phyloP scores from a whole-genome alignment of 1,284 basidiomycete genomes.

The Ustilago hordei region DNA sequence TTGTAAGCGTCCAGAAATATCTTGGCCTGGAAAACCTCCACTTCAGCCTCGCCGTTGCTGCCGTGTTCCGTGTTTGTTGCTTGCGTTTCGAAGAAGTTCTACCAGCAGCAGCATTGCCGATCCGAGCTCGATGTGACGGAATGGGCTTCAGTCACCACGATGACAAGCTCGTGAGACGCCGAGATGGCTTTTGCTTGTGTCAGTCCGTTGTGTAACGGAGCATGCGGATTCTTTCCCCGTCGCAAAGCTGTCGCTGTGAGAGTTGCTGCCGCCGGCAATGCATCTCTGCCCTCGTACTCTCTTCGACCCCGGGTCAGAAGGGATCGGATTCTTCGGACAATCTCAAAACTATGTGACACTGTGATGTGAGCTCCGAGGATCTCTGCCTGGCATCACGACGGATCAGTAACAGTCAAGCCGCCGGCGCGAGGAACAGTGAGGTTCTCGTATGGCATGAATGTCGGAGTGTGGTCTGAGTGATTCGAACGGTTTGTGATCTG shows the following conservation, averaged over 20 bases:
- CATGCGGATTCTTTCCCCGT: slow-evolving; percentile 23
- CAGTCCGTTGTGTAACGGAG: background rate
- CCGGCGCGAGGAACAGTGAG: background rate
- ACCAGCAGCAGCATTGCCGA: slow-evolving; percentile 7
- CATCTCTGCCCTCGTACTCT: background rate
- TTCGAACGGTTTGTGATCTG: slow-evolving; percentile 3
- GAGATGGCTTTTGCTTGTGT: background rate
- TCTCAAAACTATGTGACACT: no score
- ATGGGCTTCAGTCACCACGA: background rate
- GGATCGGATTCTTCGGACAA: no score
- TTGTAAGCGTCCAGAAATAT: slow-evolving; percentile 5
- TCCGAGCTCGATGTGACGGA: background rate
- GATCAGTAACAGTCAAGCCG: background rate
- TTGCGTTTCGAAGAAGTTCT: slow-evolving; percentile 12
- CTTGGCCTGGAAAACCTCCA: slow-evolving; percentile 1
- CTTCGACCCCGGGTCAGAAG: background rate
- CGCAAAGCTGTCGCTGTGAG: background rate
- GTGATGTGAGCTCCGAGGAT: background rate
- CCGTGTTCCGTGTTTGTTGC: background rate
- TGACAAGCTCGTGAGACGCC: background rate
- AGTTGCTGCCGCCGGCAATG: slow-evolving; percentile 1
- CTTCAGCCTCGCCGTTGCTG: background rate
- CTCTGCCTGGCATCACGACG: background rate
- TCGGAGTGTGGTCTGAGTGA: background rate
- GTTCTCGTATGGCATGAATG: background rate